Evolutionary conservation across 2,329 filamentous ascomycete genomes (phyloP).

Genomic region (Trichoderma gracile): DNA sequence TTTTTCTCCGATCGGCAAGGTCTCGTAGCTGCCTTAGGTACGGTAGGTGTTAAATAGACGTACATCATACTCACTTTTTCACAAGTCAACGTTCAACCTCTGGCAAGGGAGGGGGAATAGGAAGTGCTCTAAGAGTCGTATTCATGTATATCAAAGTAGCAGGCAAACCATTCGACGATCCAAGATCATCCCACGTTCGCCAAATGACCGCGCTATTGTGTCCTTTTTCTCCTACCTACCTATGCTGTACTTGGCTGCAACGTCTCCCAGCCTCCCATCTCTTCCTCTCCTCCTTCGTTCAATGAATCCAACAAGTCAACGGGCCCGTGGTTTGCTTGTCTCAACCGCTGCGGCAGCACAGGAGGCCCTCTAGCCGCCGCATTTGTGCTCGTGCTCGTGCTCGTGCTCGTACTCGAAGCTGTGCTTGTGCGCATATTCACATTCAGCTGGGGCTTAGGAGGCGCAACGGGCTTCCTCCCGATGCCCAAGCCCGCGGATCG

Average conservation of each 20-base stretch:
- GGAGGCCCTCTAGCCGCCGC: conserved; percentile 30
- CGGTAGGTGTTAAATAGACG: too few species aligned
- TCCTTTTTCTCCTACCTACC: neutral
- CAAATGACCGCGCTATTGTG: neutral
- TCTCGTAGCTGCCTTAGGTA: too few species aligned
- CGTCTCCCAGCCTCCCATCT: conserved; percentile 57
- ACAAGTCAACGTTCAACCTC: neutral
- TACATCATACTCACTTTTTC: neutral
- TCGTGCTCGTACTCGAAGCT: conserved; percentile 32
- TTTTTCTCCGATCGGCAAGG: too few species aligned
- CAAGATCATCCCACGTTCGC: neutral
- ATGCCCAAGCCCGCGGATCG: conserved; percentile 21
- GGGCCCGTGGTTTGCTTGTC: conserved; percentile 35
- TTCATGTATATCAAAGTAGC: conserved; percentile 11
- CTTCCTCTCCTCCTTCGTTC: conserved; percentile 49
- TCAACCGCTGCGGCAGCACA: conserved; percentile 29
- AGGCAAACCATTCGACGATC: neutral
- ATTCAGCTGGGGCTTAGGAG: conserved; percentile 31
- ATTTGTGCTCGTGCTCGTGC: conserved; percentile 29
- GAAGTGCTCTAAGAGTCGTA: neutral
- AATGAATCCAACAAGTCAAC: conserved; percentile 51
- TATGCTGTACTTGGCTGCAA: conserved; percentile 48
- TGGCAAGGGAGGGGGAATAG: neutral
- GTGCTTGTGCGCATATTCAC: conserved; percentile 32
- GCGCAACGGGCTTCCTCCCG: conserved; percentile 34